These are phyloP conservation scores for Rhizopus stolonifer DNA, from an alignment of 371 early-diverging fungal species.

Conservation along the genomic window DNA sequence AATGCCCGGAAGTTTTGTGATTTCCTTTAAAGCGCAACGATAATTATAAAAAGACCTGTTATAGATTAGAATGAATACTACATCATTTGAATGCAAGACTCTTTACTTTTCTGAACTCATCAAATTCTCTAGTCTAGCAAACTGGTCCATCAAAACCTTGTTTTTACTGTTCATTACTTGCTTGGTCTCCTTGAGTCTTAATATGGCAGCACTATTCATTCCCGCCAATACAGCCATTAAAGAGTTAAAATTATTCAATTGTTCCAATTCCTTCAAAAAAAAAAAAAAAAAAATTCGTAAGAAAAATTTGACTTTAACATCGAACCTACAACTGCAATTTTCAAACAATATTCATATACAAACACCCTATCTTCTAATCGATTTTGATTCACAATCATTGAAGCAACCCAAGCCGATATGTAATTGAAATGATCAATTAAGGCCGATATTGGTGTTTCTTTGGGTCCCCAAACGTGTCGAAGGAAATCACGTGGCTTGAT, in stretches of 20 bases:
- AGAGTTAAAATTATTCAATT: conserved; percentile 65
- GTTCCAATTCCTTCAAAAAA: conserved; percentile 31
- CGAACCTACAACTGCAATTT: conserved; percentile 42
- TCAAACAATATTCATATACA: conserved; percentile 61
- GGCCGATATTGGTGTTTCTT: conserved; percentile 36
- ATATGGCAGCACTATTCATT: conserved; percentile 61
- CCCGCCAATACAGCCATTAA: conserved; percentile 70
- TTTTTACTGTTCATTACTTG: conserved; percentile 35
- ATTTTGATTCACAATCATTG: conserved; percentile 58
- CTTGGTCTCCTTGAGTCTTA: conserved; percentile 57
- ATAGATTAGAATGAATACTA: neutral
- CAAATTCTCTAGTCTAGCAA: conserved; percentile 55
- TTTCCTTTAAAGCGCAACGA: conserved; percentile 52
- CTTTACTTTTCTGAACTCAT: conserved; percentile 61
- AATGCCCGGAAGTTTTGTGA: conserved; percentile 48
- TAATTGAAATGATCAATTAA: conserved; percentile 59
- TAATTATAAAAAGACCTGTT: conserved; percentile 63
- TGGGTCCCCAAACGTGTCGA: conserved; percentile 42
- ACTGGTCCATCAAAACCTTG: conserved; percentile 49
- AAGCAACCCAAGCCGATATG: conserved; percentile 64
- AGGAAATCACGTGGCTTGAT: conserved; percentile 54
- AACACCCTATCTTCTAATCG: conserved; percentile 53
- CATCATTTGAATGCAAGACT: neutral
- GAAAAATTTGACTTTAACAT: no score
- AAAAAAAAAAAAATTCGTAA: neutral